Conservation (phyloP, 2,329 filamentous ascomycete genomes). For the Intubia oerlemansii region DNA sequence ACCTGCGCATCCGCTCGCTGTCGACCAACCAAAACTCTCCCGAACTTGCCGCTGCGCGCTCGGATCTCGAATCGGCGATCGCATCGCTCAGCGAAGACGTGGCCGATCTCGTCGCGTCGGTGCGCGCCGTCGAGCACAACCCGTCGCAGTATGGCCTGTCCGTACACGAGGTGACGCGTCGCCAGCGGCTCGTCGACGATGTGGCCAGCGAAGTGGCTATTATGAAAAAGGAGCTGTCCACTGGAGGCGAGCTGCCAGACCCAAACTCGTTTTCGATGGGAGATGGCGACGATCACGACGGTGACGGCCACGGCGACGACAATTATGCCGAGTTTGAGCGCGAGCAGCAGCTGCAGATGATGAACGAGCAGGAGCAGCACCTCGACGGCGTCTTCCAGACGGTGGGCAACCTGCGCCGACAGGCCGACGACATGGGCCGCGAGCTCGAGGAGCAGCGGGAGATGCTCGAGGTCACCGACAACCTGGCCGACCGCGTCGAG, state of each 20-base stretch:
- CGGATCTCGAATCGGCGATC: slow-evolving; percentile 46
- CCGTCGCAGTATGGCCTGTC: slow-evolving; percentile 76
- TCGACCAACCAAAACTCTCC: slow-evolving; percentile 50
- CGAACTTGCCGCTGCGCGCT: slow-evolving; percentile 61
- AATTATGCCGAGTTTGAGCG: slow-evolving; percentile 70
- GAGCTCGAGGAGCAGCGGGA: slow-evolving; percentile 89
- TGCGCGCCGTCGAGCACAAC: slow-evolving; percentile 70
- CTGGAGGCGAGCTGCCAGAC: slow-evolving; percentile 24
- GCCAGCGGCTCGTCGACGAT: slow-evolving; percentile 67
- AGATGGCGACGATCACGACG: too few species aligned
- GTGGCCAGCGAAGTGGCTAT: slow-evolving; percentile 74
- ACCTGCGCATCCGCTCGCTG: slow-evolving; percentile 84
- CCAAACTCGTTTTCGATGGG: slow-evolving; percentile 37
- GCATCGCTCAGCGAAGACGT: slow-evolving; percentile 61
- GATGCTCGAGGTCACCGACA: slow-evolving; percentile 72
- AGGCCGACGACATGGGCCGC: slow-evolving; percentile 88
- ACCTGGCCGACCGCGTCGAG: slow-evolving; percentile 67
- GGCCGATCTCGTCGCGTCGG: slow-evolving; percentile 67
- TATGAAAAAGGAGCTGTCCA: slow-evolving; percentile 60
- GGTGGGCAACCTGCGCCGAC: slow-evolving; percentile 71
- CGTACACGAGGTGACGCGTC: slow-evolving; percentile 57
- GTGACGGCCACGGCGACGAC: slow-evolving; percentile 21
- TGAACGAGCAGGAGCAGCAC: slow-evolving; percentile 86
- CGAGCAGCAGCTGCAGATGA: slow-evolving; percentile 74
- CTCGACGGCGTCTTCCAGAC: slow-evolving; percentile 85